Evolutionary conservation across 2,329 filamentous ascomycete species (phyloP).

Genomic region (Alternaria arborescens): DNA sequence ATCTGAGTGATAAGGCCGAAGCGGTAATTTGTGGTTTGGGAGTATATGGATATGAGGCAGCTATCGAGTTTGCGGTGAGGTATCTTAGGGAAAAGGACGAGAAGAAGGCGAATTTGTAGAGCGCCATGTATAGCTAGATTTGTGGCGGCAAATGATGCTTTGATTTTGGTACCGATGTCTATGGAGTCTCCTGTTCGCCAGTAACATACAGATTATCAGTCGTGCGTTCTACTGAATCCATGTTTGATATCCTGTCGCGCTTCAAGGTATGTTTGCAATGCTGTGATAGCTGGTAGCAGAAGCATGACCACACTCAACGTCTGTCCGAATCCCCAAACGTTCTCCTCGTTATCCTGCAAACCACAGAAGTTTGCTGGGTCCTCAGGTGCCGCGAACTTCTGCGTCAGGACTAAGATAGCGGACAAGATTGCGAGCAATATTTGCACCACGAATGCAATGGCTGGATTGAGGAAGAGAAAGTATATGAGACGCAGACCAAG

Average conservation of each 20-base stretch:
- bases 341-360: slow-evolving; percentile 35
- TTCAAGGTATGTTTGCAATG: slow-evolving; percentile 39
- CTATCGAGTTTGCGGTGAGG: slow-evolving; percentile 54
- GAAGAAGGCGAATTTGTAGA: not conserved
- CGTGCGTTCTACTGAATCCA: slow-evolving; percentile 3
- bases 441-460: slow-evolving; percentile 39
- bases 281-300: slow-evolving; percentile 37
- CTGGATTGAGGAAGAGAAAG: slow-evolving; percentile 39
- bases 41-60: slow-evolving; percentile 57
- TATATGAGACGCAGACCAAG: slow-evolving; percentile 27
- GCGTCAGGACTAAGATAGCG: slow-evolving; percentile 34
- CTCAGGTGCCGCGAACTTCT: slow-evolving; percentile 39
- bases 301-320: slow-evolving; percentile 44
- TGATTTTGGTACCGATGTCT: not conserved
- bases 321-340: slow-evolving; percentile 44
- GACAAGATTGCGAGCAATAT: slow-evolving; percentile 36
- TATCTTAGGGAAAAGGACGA: slow-evolving; percentile 24
- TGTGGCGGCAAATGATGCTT: not conserved
- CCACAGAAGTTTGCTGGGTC: slow-evolving; percentile 32
- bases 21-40: slow-evolving; percentile 75
- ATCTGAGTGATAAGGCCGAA: slow-evolving; percentile 77
- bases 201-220: not conserved
- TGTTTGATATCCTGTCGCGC: slow-evolving; percentile 35
- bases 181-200: not conserved
- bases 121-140: not conserved